Base-by-base conservation (phyloP, 1,139 yeast species). In the Candida mesenterica region DNA sequence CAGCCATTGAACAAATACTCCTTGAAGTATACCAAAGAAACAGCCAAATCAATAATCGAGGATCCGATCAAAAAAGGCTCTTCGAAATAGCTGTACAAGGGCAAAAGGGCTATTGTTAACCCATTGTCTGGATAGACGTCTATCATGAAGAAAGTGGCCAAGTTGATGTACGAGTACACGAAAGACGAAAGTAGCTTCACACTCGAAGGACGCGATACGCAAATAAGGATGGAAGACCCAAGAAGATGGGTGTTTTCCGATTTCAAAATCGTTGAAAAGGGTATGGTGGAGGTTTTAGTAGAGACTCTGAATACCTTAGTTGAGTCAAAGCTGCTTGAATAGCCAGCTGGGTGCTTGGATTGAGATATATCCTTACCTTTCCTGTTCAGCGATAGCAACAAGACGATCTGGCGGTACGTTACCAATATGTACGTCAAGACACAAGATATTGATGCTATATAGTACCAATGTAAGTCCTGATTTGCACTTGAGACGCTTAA, bases 171-270 rank as follows among this genome's bases (percentile, higher is more conserved):
- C 0, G 81, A 71, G 45, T 74, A 75, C 4, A 69, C 53, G n/a
- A 61, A 54, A 43, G 71, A 70, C 1, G 80, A 73, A 10, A 65
- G 32, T 14, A 75, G 42, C 44, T 75, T 75, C 28, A 63, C 32
- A 9, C 59, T 8, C 61, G 60, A 24, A 46, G 50, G 36, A 3
- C 41, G 26, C 3, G 53, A 43, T 3, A 42, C 30, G 8, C 54
- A 41, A 61, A 68, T 62, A 13, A 67, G 55, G 16, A 57, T 44
- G 1, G 68, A 57, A 44, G 59, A 61, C 0, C 63, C 65, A 28
- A 75, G 54, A 17, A 75, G 48, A 33, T 66, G 73, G 3, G 74
- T 61, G 42, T 72, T 72, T 39, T 75, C 79, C 5, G 77, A 68
- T 44, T 60, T 63, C 32, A 73, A 45, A 4, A 72, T 46, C 12